phyloP scores from a whole-genome alignment of 495 filamentous ascomycete species.

The Cercophora scortea region DNA sequence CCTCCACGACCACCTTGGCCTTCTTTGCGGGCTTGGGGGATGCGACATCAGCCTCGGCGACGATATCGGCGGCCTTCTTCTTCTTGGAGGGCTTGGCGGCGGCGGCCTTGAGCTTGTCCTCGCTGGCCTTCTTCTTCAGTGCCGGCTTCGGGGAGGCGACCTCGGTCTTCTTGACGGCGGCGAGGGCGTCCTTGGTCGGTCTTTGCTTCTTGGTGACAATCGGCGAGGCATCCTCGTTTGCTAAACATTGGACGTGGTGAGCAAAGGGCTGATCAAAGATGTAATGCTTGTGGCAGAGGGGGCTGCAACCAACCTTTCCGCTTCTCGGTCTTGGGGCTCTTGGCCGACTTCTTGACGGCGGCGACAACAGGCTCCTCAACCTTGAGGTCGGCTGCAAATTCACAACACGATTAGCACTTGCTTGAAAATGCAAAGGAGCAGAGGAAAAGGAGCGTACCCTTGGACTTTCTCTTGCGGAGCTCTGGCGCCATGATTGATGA shows the following conservation, averaged over 20 bases:
- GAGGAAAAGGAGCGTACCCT: constrained; percentile 44
- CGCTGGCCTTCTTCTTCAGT: not conserved
- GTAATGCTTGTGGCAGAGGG: not conserved
- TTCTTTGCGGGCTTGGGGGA: not conserved
- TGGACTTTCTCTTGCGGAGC: constrained; percentile 63
- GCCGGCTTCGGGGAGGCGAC: constrained; percentile 6
- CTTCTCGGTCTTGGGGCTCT: constrained; percentile 33
- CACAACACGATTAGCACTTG: constrained; percentile 16
- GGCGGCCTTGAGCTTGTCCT: constrained; percentile 7
- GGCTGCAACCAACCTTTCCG: constrained; percentile 37
- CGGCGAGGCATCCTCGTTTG: constrained; percentile 34
- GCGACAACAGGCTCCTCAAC: constrained; percentile 38
- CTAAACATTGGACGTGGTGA: not conserved
- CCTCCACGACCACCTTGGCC: not conserved
- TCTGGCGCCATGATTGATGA: constrained; percentile 55
- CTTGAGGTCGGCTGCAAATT: constrained; percentile 27
- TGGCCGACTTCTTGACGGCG: constrained; percentile 40
- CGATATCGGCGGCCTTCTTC: constrained; percentile 2
- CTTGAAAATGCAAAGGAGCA: not conserved
- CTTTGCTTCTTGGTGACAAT: constrained; percentile 34
- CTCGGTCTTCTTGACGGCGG: constrained; percentile 3
- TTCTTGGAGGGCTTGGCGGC: constrained; percentile 19
- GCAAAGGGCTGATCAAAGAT: not conserved
- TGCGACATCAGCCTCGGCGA: constrained; percentile 7
- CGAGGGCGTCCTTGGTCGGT: constrained; percentile 3